These are phyloP conservation scores for Phytophthora niederhauseri DNA, from an alignment of 352 stramenopile genomes.

Conservation along the genomic window DNA sequence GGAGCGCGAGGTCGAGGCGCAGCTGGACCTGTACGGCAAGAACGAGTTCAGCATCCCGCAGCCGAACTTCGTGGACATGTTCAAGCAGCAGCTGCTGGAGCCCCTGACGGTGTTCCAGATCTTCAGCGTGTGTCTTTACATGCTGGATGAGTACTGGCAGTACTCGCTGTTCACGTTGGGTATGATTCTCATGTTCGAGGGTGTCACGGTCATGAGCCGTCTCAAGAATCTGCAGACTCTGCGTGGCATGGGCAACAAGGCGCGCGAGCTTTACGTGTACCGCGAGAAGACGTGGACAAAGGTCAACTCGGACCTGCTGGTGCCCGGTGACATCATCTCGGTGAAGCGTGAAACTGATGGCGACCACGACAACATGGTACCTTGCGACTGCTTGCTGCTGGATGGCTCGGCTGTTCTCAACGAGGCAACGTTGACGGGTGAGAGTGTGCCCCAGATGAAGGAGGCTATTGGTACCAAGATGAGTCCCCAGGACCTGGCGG, in stretches of 20 bases:
- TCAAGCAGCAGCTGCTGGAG: constrained; percentile 97
- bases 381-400: constrained; percentile 96
- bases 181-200: constrained; percentile 99
- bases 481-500: constrained; percentile 71
- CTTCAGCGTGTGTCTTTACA: constrained; percentile 98
- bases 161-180: constrained; percentile 99
- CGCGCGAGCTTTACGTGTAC: constrained; percentile 92
- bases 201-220: constrained; percentile 95
- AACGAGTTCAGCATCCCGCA: constrained; percentile 97
- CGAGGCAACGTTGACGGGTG: constrained; percentile 98
- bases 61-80: constrained; percentile 95
- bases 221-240: constrained; percentile 96
- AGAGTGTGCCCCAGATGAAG: constrained; percentile 99
- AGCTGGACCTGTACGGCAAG: constrained; percentile 80
- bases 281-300: constrained; percentile 86
- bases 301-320: constrained; percentile 84
- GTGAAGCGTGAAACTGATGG: constrained; percentile 90
- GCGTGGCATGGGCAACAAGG: constrained; percentile 92
- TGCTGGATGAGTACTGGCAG: constrained; percentile 99
- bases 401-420: constrained; percentile 97
- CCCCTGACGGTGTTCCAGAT: constrained; percentile 99
- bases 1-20: constrained; percentile 44
- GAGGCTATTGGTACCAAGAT: constrained; percentile 88
- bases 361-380: constrained; percentile 87
- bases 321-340: constrained; percentile 95